Evolutionary conservation across 192 early-diverging fungal genomes (phyloP).

Genomic region (Diversispora eburnea): DNA sequence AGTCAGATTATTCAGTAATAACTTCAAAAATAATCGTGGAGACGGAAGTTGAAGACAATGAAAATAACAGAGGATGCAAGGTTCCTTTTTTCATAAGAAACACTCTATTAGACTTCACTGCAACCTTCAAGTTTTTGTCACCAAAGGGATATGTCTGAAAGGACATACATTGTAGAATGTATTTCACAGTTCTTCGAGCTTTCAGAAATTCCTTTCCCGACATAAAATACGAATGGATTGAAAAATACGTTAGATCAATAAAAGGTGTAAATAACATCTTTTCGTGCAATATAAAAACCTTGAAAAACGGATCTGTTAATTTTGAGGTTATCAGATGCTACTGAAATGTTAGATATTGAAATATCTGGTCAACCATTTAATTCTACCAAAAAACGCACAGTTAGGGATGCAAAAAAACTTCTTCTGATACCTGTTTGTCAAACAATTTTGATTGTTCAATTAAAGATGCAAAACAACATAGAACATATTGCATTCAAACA

Average conservation of each 20-base stretch:
- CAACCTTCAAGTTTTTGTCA: constrained; percentile 21
- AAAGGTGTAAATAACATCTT: constrained; percentile 12
- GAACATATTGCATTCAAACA: constrained; percentile 23
- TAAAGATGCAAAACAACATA: constrained; percentile 16
- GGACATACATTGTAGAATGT: constrained; percentile 10
- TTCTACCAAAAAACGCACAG: constrained; percentile 15
- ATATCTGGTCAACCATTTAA: constrained; percentile 21
- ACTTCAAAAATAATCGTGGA: constrained; percentile 13
- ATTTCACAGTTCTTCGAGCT: constrained; percentile 12
- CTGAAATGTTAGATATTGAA: constrained; percentile 18
- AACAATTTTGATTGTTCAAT: constrained; percentile 26
- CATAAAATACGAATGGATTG: constrained; percentile 14
- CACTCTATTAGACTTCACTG: constrained; percentile 12
- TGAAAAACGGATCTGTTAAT: not conserved
- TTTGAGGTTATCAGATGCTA: constrained; percentile 13
- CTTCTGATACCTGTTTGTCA: constrained; percentile 20
- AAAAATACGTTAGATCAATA: constrained; percentile 22
- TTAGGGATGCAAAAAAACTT: constrained; percentile 24
- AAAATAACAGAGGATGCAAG: not conserved
- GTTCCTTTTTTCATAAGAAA: constrained; percentile 21
- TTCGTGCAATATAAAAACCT: no score
- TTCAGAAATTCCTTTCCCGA: constrained; percentile 21
- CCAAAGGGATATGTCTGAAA: constrained; percentile 19
- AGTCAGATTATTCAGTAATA: constrained; percentile 25
- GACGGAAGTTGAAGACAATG: constrained; percentile 15